phyloP scores from a whole-genome alignment of 2,329 filamentous ascomycete species.

The Lomentospora prolificans region DNA sequence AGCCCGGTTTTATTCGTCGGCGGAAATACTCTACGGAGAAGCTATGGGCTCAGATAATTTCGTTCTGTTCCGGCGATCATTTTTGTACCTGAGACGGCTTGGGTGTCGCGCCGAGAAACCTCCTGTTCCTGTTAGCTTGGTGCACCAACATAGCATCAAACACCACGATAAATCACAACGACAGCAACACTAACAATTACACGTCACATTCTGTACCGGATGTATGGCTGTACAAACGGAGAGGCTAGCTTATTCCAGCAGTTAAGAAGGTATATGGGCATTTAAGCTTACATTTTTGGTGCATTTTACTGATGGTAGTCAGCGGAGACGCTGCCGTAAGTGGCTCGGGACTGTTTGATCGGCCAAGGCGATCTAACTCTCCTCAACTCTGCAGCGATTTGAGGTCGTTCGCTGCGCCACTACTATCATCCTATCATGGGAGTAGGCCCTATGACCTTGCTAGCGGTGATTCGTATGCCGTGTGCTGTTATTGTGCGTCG shows the following conservation, averaged over 20 bases:
- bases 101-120: background rate
- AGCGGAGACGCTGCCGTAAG: background rate
- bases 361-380: slow-evolving; percentile 4
- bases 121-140: background rate
- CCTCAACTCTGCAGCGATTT: background rate
- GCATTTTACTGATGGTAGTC: background rate
- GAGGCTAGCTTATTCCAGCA: background rate
- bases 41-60: background rate
- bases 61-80: background rate
- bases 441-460: background rate
- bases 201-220: background rate
- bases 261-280: background rate
- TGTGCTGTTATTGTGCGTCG: background rate
- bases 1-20: background rate
- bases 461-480: too few relatives aligned
- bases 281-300: background rate
- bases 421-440: background rate
- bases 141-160: background rate
- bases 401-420: background rate
- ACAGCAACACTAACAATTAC: background rate
- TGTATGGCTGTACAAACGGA: too few relatives aligned
- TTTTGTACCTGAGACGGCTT: background rate
- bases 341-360: slow-evolving; percentile 3
- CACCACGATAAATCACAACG: too few relatives aligned
- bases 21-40: background rate